phyloP scores from a whole-genome alignment of 805 yeast genomes.

The Kregervanrija fluxuum region DNA sequence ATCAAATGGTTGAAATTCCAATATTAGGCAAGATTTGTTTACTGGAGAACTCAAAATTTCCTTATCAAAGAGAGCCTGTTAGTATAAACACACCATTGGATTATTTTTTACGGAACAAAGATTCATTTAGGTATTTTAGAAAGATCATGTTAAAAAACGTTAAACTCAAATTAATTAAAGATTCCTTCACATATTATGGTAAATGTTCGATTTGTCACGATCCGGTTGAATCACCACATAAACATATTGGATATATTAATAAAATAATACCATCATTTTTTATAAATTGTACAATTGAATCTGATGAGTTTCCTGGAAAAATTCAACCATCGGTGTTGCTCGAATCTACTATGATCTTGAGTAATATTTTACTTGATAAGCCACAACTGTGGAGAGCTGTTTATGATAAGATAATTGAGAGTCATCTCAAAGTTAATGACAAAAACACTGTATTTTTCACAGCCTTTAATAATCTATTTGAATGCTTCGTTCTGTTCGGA shows the following conservation, averaged over 20 bases:
- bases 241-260: background rate
- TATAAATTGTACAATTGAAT: conserved; percentile 2
- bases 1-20: conserved; percentile 12
- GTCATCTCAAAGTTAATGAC: background rate
- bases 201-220: background rate
- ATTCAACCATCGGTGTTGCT: background rate
- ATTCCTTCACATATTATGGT: background rate
- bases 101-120: conserved; percentile 4
- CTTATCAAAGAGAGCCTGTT: conserved; percentile 12
- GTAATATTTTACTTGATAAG: conserved; percentile 6
- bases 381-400: conserved; percentile 7
- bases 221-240: no score
- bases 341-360: conserved; percentile 1
- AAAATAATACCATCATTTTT: background rate
- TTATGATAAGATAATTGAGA: background rate
- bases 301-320: background rate
- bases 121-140: conserved; percentile 7
- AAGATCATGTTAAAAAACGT: conserved; percentile 9
- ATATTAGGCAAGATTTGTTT: conserved; percentile 1
- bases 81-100: conserved; percentile 6
- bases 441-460: background rate
- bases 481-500: conserved; percentile 5
- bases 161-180: background rate
- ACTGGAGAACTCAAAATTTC: conserved; percentile 8
- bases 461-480: conserved; percentile 2